Conservation (phyloP, 2,329 filamentous ascomycete genomes). For the Xylaria arbuscula region DNA sequence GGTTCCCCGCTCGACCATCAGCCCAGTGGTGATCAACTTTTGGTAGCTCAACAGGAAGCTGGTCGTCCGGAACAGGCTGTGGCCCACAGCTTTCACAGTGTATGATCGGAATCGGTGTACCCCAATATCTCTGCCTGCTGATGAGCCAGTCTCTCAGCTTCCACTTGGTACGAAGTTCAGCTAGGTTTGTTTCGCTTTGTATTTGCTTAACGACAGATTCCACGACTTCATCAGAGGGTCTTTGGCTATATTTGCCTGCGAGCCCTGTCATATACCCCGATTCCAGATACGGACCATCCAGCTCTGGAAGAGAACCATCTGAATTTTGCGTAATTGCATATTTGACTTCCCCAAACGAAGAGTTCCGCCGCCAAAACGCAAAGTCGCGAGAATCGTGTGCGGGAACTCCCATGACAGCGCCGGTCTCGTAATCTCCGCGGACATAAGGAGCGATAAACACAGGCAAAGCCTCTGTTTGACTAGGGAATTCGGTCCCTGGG, state of each 20-base stretch:
- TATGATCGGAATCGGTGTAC: slow-evolving; percentile 87
- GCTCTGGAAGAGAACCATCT: slow-evolving; percentile 58
- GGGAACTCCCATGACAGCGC: slow-evolving; percentile 92
- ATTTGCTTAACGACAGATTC: slow-evolving; percentile 69
- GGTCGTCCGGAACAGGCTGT: slow-evolving; percentile 79
- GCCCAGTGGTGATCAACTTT: slow-evolving; percentile 75
- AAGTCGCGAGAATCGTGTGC: slow-evolving; percentile 84
- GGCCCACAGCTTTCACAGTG: slow-evolving; percentile 82
- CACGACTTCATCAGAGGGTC: slow-evolving; percentile 71
- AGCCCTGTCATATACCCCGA: slow-evolving; percentile 75
- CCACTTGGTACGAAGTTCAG: slow-evolving; percentile 76
- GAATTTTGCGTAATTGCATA: slow-evolving; percentile 69
- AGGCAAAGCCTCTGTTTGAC: slow-evolving; percentile 69
- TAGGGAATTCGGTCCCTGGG: slow-evolving; percentile 61
- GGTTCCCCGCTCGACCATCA: slow-evolving; percentile 77
- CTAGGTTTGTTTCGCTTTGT: slow-evolving; percentile 64
- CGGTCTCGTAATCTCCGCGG: slow-evolving; percentile 84
- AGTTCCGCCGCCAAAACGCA: slow-evolving; percentile 81
- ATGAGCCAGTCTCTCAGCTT: slow-evolving; percentile 89
- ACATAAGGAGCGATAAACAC: slow-evolving; percentile 89
- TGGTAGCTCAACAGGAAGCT: slow-evolving; percentile 82
- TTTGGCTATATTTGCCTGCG: slow-evolving; percentile 72
- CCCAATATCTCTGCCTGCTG: slow-evolving; percentile 93
- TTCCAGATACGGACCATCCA: slow-evolving; percentile 68
- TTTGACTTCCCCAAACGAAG: slow-evolving; percentile 67